These are phyloP conservation scores for Clitopilus hobsonii DNA, from an alignment of 768 basidiomycete species.

Conservation along the genomic window DNA sequence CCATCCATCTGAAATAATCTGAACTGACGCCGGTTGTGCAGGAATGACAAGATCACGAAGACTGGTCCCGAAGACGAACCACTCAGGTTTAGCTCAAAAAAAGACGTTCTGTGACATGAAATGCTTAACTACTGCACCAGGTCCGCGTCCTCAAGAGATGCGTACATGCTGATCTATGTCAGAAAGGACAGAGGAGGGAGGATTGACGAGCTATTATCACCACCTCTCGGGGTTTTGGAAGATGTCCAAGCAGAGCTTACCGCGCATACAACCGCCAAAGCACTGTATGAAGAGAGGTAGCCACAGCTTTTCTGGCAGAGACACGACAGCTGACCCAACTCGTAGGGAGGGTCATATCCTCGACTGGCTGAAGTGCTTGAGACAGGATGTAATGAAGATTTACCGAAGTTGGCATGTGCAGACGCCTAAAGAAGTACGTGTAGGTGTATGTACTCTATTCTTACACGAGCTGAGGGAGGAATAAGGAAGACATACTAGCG, in stretches of 20 bases:
- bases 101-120: too few relatives aligned
- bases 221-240: slow-evolving; percentile 51
- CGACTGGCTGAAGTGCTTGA: not conserved
- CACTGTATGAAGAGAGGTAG: slow-evolving; percentile 42
- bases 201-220: slow-evolving; percentile 13
- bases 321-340: not conserved
- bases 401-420: slow-evolving; percentile 59
- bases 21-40: too few relatives aligned
- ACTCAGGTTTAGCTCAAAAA: too few relatives aligned
- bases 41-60: too few relatives aligned
- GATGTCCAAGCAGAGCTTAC: slow-evolving; percentile 53
- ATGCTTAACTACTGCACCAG: not conserved
- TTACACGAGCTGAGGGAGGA: too few relatives aligned
- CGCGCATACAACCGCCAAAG: slow-evolving; percentile 49
- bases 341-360: slow-evolving; percentile 34
- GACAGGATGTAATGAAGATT: slow-evolving; percentile 45
- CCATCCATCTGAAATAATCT: too few relatives aligned
- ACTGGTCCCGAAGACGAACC: too few relatives aligned
- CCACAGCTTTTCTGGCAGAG: slow-evolving; percentile 9
- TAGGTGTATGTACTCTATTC: too few relatives aligned
- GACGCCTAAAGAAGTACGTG: slow-evolving; percentile 48
- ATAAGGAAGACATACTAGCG: slow-evolving; percentile 50
- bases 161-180: slow-evolving; percentile 93
- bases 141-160: slow-evolving; percentile 61
- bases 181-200: slow-evolving; percentile 27